Evolutionary conservation across 2,329 filamentous ascomycete genomes (phyloP), one percentile per base, ranked within the genome.

Genomic region (Chaetomiaceae sp.): DNA sequence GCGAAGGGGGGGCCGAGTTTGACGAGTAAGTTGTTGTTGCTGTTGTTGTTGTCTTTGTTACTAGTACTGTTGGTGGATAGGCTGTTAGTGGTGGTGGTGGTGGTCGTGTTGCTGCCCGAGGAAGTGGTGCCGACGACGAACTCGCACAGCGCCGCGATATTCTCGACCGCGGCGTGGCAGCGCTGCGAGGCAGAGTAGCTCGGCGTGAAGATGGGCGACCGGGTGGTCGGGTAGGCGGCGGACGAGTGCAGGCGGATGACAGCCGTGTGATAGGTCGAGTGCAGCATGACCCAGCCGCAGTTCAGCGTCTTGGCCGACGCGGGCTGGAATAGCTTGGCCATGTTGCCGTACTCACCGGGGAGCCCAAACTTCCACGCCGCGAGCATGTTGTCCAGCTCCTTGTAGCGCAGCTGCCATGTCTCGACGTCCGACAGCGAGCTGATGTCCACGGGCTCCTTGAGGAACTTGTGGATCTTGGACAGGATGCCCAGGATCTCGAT

Each of bases 171-270:
- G 3, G 78, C 78, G 49, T 90, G 80, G 59, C 90, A 95, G 34
- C 86, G 76, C 61, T 95, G 88, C 44, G 81, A 86, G 24, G 90
- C 90, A 57, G 82, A 86, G 64, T 88, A 94, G 0, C 87, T 94
- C 0, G 89, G 87, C 0, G 86, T 90, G 68, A 95, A 96, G 42
- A 95, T 90, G 11, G 84, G 83, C 1, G 88, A 95, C 26, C 87
- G 78, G 3, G 87, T 93, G 4, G 88, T 94, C 3, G 90, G 90
- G 64, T 95, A 96, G 2, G 89, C 90, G 6, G 90, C 88, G 1
- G 88, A 95, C 0, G 89, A 95, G 68, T 95, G 89, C 19, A 95
- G 75, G 29, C 90, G 82, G 56, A 96, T 95, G 8, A 95, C 83
- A 37, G 89, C 86, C 1, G 88, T 94, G 64, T 94, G 87, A 60